Evolutionary conservation across 805 yeast genomes (phyloP), one percentile per base, ranked within the genome.

Genomic region (Blastobotrys robertii): DNA sequence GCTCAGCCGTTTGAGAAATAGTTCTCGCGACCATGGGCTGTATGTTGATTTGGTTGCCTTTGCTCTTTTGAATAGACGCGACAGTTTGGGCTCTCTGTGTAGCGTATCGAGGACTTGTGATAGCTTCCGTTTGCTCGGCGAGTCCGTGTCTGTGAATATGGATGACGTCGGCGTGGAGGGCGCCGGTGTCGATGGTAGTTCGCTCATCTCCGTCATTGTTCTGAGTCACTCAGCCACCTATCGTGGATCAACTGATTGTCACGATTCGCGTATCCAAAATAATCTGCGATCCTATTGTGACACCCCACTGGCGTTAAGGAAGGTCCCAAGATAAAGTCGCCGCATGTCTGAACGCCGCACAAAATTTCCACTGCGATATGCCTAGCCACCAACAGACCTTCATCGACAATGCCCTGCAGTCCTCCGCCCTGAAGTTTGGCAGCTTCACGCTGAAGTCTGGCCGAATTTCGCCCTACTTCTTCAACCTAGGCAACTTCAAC

Each of bases 401-500:
- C 58, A 71, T 90, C 44, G 84, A 86, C 57, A 73, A 79, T 50
- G 95, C 98, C 16, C 68, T 88, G 51, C 84, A 81, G 53, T 75
- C 82, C 44, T 68, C 81, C 52, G 95, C 97, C 11, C 73, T 90
- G 54, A 77, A 80, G 58, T 92, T 90, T 60, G 97, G 97, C 41
- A 63, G 72, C 40, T 90, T 85, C 73, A 86, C 94, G 10, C 73
- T 90, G 61, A 90, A 90, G 64, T 81, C 94, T 1, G 97, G 97
- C 16, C 77, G 98, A 55, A 66, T 69, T 45, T 88, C 97, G n/a
- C 98, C 98, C 40, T 90, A 92, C 64, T 90, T 92, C 59, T 88
- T 90, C 76, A 88, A 88, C 66, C 66, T 86, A 65, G 97, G 97
- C n/a, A 72, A 81, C 44, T 86, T 90, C 74, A 75, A 75, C 64